Base-by-base conservation (phyloP, 306 rosid species). In the Ceratonia siliqua region DNA sequence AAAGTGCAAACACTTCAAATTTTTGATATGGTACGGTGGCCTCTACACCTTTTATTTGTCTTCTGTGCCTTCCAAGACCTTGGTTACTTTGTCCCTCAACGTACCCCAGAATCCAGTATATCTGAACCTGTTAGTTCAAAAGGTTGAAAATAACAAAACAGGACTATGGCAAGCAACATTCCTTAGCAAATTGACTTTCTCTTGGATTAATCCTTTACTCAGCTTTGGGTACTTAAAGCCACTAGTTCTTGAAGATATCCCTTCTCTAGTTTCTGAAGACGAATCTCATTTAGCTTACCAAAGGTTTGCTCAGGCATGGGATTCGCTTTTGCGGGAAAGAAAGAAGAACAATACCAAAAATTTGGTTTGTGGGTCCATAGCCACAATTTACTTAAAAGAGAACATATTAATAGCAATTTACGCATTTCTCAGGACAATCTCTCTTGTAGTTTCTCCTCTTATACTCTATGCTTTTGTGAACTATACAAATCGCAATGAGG, bases 381-480 rank as follows among this genome's bases (percentile, higher is more conserved):
- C 69, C 17, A 89, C 70, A 63, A 85, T 81, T 38, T 70, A 84
- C 83, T 17, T 76, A 6, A 87, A 67, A 50, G 97, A 92, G 42
- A 87, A 86, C 78, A 30, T 83, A 12, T 58, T 70, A 15, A 75
- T 81, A 32, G 86, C 69, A n/a, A 66, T 85, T 41, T 82, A n/a
- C 42, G 78, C 84, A 22, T 70, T 87, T 46, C 43, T 85, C 38
- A 67, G 82, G 43, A 75, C 77, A 1, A 46, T 85, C 33, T 54
- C 82, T 28, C 66, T 82, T 1, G 84, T 75, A n/a, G 65, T 78
- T 62, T 80, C 91, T 35, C 87, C 96, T 46, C 56, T 89, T 8
- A 70, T 89, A 65, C 87, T 89, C 25, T 91, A 84, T 54, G 89
- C 87, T 52, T 89, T 91, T 76, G 86, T 89, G 5, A 83, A 76